A percentile compares a stretch with the other conserved stretches of the same genome.
These are phyloP conservation scores for Talaromyces funiculosus DNA, from an alignment of 2,329 filamentous ascomycete genomes.

Conservation along the genomic window DNA sequence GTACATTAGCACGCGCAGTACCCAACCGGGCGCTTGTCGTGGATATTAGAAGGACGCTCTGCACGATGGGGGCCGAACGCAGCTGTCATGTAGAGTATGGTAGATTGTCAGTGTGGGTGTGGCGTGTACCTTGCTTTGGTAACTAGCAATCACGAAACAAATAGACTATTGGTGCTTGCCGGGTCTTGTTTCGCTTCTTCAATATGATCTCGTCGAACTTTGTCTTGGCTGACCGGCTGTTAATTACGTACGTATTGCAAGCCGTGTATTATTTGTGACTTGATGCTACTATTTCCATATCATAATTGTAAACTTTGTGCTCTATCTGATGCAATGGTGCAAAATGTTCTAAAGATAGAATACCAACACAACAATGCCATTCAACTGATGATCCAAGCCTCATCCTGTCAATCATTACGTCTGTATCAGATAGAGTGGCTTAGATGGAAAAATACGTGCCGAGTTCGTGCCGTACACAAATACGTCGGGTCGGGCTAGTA, in stretches of 20 bases:
- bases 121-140: neutral
- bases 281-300: neutral
- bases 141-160: neutral
- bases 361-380: neutral
- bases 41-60: neutral
- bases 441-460: neutral
- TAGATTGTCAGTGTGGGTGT: neutral
- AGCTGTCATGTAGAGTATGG: neutral
- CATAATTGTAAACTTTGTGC: neutral
- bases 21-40: neutral
- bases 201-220: no score
- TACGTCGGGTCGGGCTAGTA: neutral
- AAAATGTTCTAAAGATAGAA: slow-evolving; percentile 4
- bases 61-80: neutral
- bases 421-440: neutral
- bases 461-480: neutral
- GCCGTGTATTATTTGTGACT: neutral
- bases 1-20: neutral
- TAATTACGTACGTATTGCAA: no score
- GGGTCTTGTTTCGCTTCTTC: neutral
- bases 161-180: neutral
- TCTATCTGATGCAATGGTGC: neutral
- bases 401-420: neutral
- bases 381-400: neutral
- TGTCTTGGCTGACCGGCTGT: neutral